Evolutionary conservation across 345 rosid species (phyloP).

Genomic region (Eucalyptus pumila): DNA sequence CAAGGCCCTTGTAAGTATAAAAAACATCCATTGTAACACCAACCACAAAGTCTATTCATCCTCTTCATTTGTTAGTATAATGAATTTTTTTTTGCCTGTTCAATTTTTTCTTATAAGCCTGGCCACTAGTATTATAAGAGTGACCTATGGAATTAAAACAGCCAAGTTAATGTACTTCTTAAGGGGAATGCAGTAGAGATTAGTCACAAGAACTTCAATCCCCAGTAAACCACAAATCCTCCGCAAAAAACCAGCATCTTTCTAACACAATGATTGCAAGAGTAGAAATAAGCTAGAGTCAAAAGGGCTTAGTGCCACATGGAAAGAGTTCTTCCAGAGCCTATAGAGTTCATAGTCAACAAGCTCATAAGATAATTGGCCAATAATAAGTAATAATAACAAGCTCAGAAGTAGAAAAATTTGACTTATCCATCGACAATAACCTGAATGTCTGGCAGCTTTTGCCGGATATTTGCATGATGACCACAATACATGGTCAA

Average conservation of each 20-base stretch:
- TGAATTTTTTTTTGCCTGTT: too few relatives aligned
- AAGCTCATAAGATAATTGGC: background rate
- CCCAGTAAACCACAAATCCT: background rate
- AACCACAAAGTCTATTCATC: too few relatives aligned
- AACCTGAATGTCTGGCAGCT: conserved; percentile 95
- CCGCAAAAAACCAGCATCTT: background rate
- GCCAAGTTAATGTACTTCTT: too few relatives aligned
- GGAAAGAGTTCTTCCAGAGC: background rate
- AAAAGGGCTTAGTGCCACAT: background rate
- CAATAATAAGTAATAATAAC: too few relatives aligned
- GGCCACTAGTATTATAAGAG: background rate
- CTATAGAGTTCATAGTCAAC: background rate
- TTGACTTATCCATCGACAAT: background rate
- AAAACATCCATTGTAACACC: too few relatives aligned
- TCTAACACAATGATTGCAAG: background rate
- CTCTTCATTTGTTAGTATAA: too few relatives aligned
- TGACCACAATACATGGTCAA: conserved; percentile 83
- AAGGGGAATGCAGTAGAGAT: background rate
- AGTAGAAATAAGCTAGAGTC: background rate
- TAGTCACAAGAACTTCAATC: background rate
- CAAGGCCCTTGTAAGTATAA: too few relatives aligned
- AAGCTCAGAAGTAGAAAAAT: background rate
- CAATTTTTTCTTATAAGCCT: too few relatives aligned
- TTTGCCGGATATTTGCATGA: conserved; percentile 59
- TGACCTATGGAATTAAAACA: background rate